Evolutionary conservation across 805 yeast species (phyloP), one percentile per base, ranked within the genome.

Genomic region (Starmerella apis): DNA sequence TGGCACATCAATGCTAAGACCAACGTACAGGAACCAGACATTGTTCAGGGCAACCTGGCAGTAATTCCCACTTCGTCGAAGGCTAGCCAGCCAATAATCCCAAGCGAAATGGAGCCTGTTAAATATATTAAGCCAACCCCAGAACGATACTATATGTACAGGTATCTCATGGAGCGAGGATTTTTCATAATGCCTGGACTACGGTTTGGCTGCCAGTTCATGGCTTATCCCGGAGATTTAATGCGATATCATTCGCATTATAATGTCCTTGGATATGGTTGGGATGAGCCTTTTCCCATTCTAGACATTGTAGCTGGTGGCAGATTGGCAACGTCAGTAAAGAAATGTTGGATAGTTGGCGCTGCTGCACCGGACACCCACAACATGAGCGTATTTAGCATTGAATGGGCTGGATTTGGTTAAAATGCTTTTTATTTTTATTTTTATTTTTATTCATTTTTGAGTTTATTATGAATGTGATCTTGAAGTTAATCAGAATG

Each of bases 321-420:
- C 0, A 71, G 98, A 56, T 66, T 90, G 45, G 95, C 95, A 1
- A 87, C 96, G 0, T 82, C 88, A 2, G 97, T 90, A 8, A 90
- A 92, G 64, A 90, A 90, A 64, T 70, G 82, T 19, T 83, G 86
- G 83, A 75, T 84, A 18, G 60, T 71, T 8, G 74, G 74, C 1
- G 72, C 65, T 11, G 28, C 53, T 54, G 38, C 43, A 13, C 56
- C 56, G 2, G 62, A 53, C 1, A 56, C 61, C 5, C 62, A 66
- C 58, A 43, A 67, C 68, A 27, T 35, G 11, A 39, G 52, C 10
- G 43, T 74, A 16, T 90, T 78, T 61, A 82, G 95, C 5, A 70
- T 90, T 1, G 96, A 90, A 66, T 90, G 98, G 98, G 87, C 97
- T 0, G 96, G 96, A 0, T 90, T 90, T 68, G 96, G 96, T 50